phyloP scores from a whole-genome alignment of 805 yeast species.

The Pichia scutulata region DNA sequence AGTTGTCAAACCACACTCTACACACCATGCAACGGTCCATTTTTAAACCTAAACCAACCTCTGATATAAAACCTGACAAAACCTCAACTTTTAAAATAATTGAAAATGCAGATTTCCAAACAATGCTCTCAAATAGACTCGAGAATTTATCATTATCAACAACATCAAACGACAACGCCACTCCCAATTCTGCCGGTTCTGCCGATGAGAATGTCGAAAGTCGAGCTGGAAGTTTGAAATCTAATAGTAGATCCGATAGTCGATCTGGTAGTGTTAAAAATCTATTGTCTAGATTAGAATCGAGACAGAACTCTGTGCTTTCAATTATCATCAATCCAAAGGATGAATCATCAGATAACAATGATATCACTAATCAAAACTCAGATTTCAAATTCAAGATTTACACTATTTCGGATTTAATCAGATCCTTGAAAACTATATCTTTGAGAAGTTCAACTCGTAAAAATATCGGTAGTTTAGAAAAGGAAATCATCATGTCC shows the following conservation, averaged over 20 bases:
- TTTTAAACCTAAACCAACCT: not conserved
- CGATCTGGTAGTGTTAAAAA: conserved; percentile 8
- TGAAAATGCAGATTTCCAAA: conserved; percentile 3
- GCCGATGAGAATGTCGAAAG: not conserved
- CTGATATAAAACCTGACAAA: not conserved
- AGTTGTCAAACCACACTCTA: too few species aligned
- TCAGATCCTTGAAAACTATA: conserved; percentile 31
- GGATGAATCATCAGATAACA: conserved; percentile 6
- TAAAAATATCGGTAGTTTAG: conserved; percentile 31
- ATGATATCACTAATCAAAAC: not conserved
- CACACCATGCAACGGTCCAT: not conserved
- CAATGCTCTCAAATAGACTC: conserved; percentile 4
- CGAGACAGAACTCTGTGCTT: conserved; percentile 22
- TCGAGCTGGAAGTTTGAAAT: not conserved
- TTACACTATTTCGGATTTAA: conserved; percentile 36
- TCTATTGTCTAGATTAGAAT: conserved; percentile 17
- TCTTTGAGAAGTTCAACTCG: conserved; percentile 20
- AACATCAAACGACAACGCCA: not conserved
- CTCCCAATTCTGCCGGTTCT: not conserved
- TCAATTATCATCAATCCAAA: conserved; percentile 18
- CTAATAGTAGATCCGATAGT: not conserved
- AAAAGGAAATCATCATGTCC: conserved; percentile 37
- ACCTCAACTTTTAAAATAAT: not conserved
- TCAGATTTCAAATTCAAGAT: conserved; percentile 10
- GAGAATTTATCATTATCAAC: not conserved